Conservation (phyloP, 108 stramenopile genomes). For the Discostella pseudostelligera region DNA sequence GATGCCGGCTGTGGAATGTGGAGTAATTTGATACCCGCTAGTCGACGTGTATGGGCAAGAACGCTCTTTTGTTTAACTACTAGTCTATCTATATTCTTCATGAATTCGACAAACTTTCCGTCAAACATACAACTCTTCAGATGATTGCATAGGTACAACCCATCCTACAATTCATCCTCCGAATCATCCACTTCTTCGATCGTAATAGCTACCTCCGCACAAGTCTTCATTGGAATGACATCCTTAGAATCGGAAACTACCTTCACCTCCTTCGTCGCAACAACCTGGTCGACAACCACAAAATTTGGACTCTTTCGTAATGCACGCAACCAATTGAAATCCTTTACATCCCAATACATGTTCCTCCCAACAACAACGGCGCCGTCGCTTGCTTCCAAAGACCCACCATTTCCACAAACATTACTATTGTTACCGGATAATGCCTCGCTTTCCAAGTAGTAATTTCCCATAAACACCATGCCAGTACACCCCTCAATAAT, state of each 20-base stretch:
- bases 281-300: conserved; percentile 12
- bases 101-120: too few species aligned
- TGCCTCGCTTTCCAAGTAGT: not conserved
- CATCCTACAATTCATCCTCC: conserved; percentile 26
- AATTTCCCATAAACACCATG: conserved; percentile 38
- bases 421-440: not conserved
- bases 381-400: not conserved
- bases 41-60: too few species aligned
- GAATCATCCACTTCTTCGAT: conserved; percentile 16
- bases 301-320: conserved; percentile 47
- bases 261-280: not conserved
- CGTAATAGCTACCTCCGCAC: not conserved
- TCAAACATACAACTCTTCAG: too few species aligned
- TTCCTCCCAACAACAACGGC: conserved; percentile 20
- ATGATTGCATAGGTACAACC: not conserved
- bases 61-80: too few species aligned
- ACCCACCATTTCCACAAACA: not conserved
- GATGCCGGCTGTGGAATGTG: not conserved
- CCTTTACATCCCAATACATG: conserved; percentile 54
- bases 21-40: not conserved
- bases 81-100: too few species aligned
- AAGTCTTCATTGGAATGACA: not conserved
- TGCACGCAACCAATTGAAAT: conserved; percentile 45
- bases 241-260: not conserved
- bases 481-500: conserved; percentile 47